Evolutionary conservation across 495 filamentous ascomycete genomes (phyloP), one percentile per base, ranked within the genome.

Genomic region (Penicillium maclennaniae): DNA sequence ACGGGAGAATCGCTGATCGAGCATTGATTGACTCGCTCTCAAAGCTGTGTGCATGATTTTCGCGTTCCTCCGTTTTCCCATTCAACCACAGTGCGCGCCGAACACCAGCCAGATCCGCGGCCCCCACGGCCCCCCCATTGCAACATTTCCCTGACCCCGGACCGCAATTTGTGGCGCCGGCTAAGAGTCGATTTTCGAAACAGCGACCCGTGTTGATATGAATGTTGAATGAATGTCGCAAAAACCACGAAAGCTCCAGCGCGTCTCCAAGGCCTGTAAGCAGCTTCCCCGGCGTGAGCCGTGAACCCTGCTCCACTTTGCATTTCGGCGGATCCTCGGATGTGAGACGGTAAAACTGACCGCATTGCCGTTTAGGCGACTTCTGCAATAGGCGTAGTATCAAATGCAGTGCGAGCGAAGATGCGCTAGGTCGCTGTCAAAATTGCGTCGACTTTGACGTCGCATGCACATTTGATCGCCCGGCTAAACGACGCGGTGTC

Each of bases 401-500:
- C 26, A 66, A 62, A 44, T 68, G 65, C 43, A 54, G 60, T 43
- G 41, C 37, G 21, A 60, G 65, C 21, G 57, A 60, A 28, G 62
- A 61, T n/a, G 37, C 53, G 21, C 47, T 63, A 51, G 65, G 60
- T 20, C 54, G 65, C 14, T 68, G 65, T 43, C 60, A 68, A 38
- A 68, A 68, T 47, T 92, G 88, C 59, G 73, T 72, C 17, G 80
- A 83, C 28, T 79, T 92, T 37, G 77, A 85, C 41, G 86, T 91
- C 20, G 81, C 86, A 26, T 92, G 88, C 65, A 91, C 87, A 43
- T 89, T 85, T 62, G 73, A 84, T 43, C 72, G 88, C 48, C 83
- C 83, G 23, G 86, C 83, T 63, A 83, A 84, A 57, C 78, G 88
- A 10, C 79, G 88, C 49, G 88, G 88, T 39, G 63, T 68, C 42